Percentiles rank a stretch among this genome's conserved stretches.
Evolutionary conservation across 2,329 filamentous ascomycete genomes (phyloP).

Genomic region (Clarireedia hainanense): DNA sequence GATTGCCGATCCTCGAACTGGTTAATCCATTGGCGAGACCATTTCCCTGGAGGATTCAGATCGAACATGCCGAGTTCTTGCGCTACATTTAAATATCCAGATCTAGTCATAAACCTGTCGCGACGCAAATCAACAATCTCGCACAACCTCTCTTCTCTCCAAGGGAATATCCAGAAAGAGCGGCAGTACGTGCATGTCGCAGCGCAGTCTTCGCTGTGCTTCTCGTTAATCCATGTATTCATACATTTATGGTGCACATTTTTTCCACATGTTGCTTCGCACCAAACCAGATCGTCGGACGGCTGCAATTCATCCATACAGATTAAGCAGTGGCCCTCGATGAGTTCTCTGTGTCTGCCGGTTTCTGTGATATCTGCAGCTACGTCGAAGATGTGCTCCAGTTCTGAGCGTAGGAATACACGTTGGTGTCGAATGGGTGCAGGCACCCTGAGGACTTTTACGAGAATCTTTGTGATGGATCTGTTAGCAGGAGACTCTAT

Average conservation of each 20-base stretch:
- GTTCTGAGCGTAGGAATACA: neutral
- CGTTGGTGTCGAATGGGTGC: too few relatives aligned
- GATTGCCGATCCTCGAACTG: too few relatives aligned
- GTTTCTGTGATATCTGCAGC: neutral
- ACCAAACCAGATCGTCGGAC: conserved; percentile 43
- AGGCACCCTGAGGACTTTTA: neutral
- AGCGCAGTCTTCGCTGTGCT: neutral
- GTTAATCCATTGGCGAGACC: neutral
- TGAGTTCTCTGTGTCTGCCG: conserved; percentile 42
- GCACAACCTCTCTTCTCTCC: too few relatives aligned
- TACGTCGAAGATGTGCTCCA: neutral
- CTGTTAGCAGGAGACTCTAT: too few relatives aligned
- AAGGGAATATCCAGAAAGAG: neutral
- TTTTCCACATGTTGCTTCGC: conserved; percentile 52
- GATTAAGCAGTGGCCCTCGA: conserved; percentile 55
- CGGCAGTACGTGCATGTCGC: neutral
- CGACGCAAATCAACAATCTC: too few relatives aligned
- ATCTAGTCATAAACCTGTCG: neutral
- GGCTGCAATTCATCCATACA: conserved; percentile 50
- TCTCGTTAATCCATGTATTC: conserved; percentile 40
- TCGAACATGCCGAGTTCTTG: neutral
- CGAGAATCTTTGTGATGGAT: neutral
- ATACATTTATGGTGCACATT: conserved; percentile 49
- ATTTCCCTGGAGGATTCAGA: neutral
- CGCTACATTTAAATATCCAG: neutral